These are phyloP conservation scores for Austropuccinia psidii DNA, from an alignment of 1,284 basidiomycete genomes.

Conservation along the genomic window DNA sequence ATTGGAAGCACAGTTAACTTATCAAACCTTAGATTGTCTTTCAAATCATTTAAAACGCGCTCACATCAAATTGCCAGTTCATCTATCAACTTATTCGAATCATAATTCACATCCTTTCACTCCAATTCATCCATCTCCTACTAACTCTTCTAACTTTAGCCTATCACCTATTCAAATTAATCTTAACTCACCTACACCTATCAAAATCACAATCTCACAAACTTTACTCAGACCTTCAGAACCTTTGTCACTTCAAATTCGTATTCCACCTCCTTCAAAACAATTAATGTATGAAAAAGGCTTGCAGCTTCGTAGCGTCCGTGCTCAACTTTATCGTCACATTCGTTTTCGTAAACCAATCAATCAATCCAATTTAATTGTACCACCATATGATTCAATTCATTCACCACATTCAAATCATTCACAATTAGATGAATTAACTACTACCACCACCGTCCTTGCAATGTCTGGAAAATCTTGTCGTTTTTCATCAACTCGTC, in stretches of 20 bases:
- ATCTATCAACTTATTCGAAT: conserved; percentile 5
- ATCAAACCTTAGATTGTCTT: neutral
- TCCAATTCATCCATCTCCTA: neutral
- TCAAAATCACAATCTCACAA: conserved; percentile 15
- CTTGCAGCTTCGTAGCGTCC: conserved; percentile 12
- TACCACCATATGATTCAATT: neutral
- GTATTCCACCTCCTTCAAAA: conserved; percentile 28
- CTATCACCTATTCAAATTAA: conserved; percentile 7
- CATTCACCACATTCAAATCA: neutral
- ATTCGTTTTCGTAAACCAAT: neutral
- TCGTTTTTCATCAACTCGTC: conserved; percentile 13
- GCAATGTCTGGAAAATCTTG: conserved; percentile 30
- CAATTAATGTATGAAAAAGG: conserved; percentile 24
- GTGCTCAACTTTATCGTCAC: conserved; percentile 19
- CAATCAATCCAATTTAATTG: neutral
- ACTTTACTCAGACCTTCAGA: conserved; percentile 20
- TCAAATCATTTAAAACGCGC: neutral
- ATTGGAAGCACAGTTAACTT: neutral
- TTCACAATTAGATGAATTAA: neutral
- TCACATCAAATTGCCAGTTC: conserved; percentile 4
- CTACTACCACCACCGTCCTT: conserved; percentile 2
- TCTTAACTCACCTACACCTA: conserved; percentile 2
- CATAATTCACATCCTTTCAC: neutral
- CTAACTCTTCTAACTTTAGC: neutral
- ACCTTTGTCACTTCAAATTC: conserved; percentile 12